Evolutionary conservation across 305 asterid species (phyloP).

Genomic region (Plantago lanceolata): DNA sequence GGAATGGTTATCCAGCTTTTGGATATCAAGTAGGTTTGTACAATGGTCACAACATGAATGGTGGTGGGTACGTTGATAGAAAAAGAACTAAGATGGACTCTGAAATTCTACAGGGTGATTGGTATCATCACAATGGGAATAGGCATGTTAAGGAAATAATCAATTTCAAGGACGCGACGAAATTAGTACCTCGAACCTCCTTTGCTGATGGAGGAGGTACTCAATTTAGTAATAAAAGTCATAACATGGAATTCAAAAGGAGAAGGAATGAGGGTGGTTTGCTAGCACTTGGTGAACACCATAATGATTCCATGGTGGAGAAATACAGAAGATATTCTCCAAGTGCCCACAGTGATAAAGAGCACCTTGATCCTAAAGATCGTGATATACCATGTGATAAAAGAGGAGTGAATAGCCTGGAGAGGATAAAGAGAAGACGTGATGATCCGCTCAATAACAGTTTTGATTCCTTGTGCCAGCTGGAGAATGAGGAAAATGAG

Average conservation of each 20-base stretch:
- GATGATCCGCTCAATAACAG: constrained; percentile 24
- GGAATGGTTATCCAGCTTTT: constrained; percentile 26
- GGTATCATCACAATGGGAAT: constrained; percentile 28
- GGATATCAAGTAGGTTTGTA: constrained; percentile 29
- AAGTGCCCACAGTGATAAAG: constrained; percentile 27
- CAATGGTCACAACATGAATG: constrained; percentile 23
- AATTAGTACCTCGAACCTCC: constrained; percentile 24
- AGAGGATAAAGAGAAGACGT: constrained; percentile 29
- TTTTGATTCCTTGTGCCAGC: constrained; percentile 21
- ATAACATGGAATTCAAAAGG: constrained; percentile 27
- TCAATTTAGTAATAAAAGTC: constrained; percentile 27
- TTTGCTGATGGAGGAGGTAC: constrained; percentile 25
- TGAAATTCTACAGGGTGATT: constrained; percentile 26
- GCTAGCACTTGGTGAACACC: constrained; percentile 26
- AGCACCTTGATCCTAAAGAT: constrained; percentile 22
- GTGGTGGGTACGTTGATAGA: constrained; percentile 23
- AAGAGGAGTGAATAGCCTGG: constrained; percentile 37
- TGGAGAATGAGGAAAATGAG: constrained; percentile 28
- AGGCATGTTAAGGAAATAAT: constrained; percentile 27
- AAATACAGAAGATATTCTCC: constrained; percentile 27
- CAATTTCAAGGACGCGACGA: constrained; percentile 25
- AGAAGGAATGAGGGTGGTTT: constrained; percentile 28
- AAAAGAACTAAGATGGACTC: constrained; percentile 22
- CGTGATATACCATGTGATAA: constrained; percentile 27
- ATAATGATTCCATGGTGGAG: constrained; percentile 24